A percentile compares a stretch with the other conserved stretches of the same genome.
Conservation (phyloP, 768 basidiomycete genomes). For the Clavulina sp. region DNA sequence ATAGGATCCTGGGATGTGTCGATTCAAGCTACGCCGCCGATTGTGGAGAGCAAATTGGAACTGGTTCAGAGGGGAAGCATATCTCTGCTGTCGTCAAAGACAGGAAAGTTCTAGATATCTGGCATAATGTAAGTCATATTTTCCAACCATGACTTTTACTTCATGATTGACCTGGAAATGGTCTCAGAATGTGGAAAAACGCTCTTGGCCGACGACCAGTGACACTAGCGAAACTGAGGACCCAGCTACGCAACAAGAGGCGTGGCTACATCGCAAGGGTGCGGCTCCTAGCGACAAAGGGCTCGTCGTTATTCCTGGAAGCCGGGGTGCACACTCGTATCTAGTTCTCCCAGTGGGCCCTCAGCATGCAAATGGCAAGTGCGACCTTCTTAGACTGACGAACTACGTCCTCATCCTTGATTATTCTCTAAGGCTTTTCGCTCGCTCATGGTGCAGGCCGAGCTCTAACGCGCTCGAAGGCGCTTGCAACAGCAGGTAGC, state of each 20-base stretch:
- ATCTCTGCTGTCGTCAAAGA: too few relatives aligned
- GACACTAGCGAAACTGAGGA: neutral
- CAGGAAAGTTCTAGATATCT: conserved; percentile 23
- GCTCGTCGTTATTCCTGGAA: conserved; percentile 24
- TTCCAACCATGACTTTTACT: too few relatives aligned
- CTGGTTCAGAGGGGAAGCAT: too few relatives aligned
- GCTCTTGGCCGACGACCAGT: neutral
- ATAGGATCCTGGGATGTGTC: conserved; percentile 22
- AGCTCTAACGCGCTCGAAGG: conserved; percentile 19
- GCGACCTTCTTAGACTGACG: neutral
- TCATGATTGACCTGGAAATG: conserved; percentile 17
- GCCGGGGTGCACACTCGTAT: conserved; percentile 23
- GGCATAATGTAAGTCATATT: too few relatives aligned
- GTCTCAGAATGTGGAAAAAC: conserved; percentile 12
- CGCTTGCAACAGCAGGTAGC: conserved; percentile 18
- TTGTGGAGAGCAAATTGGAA: neutral
- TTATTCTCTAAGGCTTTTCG: conserved; percentile 17
- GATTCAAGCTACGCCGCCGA: conserved; percentile 4
- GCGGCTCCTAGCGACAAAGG: conserved; percentile 24
- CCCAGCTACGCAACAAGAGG: conserved; percentile 4
- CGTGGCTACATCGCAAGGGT: conserved; percentile 26
- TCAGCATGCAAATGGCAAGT: conserved; percentile 21
- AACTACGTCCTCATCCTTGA: neutral
- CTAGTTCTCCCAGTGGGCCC: conserved; percentile 21
- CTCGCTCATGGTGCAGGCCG: conserved; percentile 26